A percentile compares a stretch with the other conserved stretches of the same genome.
These are phyloP conservation scores for Tetrahymena malaccensis DNA, from an alignment of 73 alveolate species.

Conservation along the genomic window DNA sequence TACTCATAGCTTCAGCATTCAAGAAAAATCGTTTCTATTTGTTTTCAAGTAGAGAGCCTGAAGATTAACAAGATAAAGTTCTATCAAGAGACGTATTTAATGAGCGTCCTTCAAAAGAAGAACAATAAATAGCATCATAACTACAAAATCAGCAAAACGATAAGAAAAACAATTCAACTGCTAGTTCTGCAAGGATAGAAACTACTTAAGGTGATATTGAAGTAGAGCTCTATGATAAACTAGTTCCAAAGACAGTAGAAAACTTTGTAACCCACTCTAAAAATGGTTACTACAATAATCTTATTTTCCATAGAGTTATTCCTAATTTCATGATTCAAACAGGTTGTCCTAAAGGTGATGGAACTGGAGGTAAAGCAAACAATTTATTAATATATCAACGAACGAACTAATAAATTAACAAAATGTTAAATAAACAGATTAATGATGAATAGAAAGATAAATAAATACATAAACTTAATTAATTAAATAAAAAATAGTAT, in stretches of 20 bases:
- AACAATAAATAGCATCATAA: slow-evolving; percentile 1
- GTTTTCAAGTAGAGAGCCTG: slow-evolving; percentile 32
- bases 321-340: slow-evolving; percentile 93
- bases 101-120: slow-evolving; percentile 22
- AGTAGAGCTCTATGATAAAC: slow-evolving; percentile 68
- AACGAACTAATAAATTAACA: neutral
- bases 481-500: no score
- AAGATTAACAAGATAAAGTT: slow-evolving; percentile 21
- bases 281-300: slow-evolving; percentile 75
- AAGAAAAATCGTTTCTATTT: slow-evolving; percentile 41
- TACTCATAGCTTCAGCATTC: slow-evolving; percentile 56
- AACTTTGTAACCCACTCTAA: slow-evolving; percentile 78
- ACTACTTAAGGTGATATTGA: slow-evolving; percentile 76
- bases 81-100: slow-evolving; percentile 31
- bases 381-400: neutral
- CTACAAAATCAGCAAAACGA: neutral
- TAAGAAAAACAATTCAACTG: neutral
- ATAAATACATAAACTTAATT: no score
- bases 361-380: slow-evolving; percentile 74
- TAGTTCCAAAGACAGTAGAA: slow-evolving; percentile 86
- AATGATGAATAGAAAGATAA: no score
- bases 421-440: no score
- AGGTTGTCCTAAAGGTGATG: slow-evolving; percentile 96
- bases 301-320: slow-evolving; percentile 75
- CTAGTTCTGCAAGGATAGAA: slow-evolving; percentile 45